These are phyloP conservation scores for Oryza rufipogon DNA, from an alignment of 176 grass and related monocot genomes.

Conservation along the genomic window DNA sequence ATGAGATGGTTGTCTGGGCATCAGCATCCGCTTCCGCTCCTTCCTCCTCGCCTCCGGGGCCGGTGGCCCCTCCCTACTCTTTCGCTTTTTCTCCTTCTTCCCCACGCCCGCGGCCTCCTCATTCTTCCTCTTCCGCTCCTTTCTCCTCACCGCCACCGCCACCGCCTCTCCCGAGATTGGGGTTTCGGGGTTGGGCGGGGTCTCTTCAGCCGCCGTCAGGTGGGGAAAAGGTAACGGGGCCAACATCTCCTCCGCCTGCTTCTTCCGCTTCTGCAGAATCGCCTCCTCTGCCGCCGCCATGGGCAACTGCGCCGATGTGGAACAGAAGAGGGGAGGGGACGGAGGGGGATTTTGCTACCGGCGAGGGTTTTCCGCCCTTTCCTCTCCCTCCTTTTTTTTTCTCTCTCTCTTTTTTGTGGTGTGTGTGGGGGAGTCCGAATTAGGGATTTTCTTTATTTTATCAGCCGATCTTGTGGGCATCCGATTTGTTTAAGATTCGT, in stretches of 20 bases:
- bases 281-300: background rate
- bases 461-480: no score
- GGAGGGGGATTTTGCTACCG: background rate
- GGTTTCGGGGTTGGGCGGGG: background rate
- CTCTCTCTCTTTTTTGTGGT: no score
- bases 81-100: conserved; percentile 9
- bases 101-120: background rate
- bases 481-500: no score
- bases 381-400: no score
- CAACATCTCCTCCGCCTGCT: background rate
- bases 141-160: background rate
- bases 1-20: background rate
- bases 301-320: background rate
- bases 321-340: background rate
- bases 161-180: background rate
- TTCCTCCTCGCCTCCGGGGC: background rate
- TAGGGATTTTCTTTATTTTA: no score
- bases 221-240: no score
- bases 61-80: background rate
- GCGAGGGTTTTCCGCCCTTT: no score
- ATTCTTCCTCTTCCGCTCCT: background rate
- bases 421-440: background rate
- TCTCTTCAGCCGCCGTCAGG: background rate
- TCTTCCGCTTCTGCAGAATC: background rate
- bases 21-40: background rate